phyloP scores from a whole-genome alignment of 441 rosid genomes.

The Corymbia citriodora region DNA sequence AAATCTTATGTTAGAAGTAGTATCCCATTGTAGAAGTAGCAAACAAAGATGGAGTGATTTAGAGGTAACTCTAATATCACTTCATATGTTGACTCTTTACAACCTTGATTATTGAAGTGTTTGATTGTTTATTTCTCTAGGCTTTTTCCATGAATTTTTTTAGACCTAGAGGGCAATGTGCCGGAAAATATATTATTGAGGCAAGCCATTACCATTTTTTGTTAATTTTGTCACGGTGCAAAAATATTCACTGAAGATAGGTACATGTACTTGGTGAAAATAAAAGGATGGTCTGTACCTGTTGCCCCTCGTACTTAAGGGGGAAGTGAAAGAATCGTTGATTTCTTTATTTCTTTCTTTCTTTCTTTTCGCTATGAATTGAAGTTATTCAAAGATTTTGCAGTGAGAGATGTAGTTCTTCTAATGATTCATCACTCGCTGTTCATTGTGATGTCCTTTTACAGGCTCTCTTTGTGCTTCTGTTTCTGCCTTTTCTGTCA shows the following conservation, averaged over 20 bases:
- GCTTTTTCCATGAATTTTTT: not conserved
- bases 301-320: not conserved
- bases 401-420: not conserved
- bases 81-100: not conserved
- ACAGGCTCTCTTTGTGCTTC: conserved; percentile 84
- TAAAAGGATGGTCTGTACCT: not conserved
- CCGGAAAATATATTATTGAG: not conserved
- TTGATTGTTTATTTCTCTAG: not conserved
- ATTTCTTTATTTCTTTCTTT: not conserved
- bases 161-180: not conserved
- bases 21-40: not conserved
- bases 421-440: not conserved
- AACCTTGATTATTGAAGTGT: not conserved
- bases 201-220: not conserved
- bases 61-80: not conserved
- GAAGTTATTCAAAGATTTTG: not conserved
- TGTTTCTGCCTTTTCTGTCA: conserved; percentile 66
- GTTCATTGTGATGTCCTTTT: not conserved
- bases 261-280: not conserved
- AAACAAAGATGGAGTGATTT: not conserved
- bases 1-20: not conserved
- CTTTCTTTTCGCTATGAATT: not conserved
- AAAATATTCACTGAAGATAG: not conserved
- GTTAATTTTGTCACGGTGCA: not conserved
- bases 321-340: not conserved